Percentiles rank a stretch among this genome's conserved stretches.
Conservation (phyloP, 441 rosid species). For the Erodium moschatum region DNA sequence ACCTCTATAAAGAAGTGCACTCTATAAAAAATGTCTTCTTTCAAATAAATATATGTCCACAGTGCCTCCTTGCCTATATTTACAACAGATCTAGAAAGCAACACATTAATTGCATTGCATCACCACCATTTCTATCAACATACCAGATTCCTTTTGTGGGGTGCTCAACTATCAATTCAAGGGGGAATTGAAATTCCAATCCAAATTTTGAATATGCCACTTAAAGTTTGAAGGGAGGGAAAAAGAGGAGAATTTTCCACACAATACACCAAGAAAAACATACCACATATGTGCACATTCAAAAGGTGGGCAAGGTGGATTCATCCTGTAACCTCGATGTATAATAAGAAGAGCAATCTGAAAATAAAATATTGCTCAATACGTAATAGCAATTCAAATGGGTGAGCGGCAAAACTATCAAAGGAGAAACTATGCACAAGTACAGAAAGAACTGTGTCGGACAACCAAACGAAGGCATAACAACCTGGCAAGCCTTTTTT, state of each 20-base stretch:
- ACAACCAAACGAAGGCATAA: slow-evolving; percentile 24
- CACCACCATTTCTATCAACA: slow-evolving; percentile 2
- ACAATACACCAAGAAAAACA: slow-evolving; percentile 23
- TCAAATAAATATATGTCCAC: not conserved
- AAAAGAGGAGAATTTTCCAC: slow-evolving; percentile 5
- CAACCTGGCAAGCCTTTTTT: slow-evolving; percentile 88
- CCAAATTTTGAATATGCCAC: not conserved
- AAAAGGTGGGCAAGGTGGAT: slow-evolving; percentile 94
- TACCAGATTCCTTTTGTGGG: not conserved
- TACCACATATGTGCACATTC: slow-evolving; percentile 99
- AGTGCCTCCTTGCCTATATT: slow-evolving; percentile 10
- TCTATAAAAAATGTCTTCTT: no score
- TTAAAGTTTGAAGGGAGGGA: slow-evolving; percentile 8
- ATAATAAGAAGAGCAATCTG: slow-evolving; percentile 91
- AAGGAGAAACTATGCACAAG: slow-evolving; percentile 18
- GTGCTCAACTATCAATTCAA: slow-evolving; percentile 8
- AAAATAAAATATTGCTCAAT: slow-evolving; percentile 33
- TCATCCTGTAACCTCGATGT: slow-evolving; percentile 92
- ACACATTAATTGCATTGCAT: not conserved
- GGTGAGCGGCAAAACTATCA: slow-evolving; percentile 21
- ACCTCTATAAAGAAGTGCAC: not conserved
- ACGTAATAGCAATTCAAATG: slow-evolving; percentile 26
- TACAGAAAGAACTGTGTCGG: slow-evolving; percentile 3
- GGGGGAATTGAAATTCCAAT: not conserved
- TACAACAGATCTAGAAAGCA: not conserved